Evolutionary conservation across 345 rosid species (phyloP).

Genomic region (Aquilaria malaccensis): DNA sequence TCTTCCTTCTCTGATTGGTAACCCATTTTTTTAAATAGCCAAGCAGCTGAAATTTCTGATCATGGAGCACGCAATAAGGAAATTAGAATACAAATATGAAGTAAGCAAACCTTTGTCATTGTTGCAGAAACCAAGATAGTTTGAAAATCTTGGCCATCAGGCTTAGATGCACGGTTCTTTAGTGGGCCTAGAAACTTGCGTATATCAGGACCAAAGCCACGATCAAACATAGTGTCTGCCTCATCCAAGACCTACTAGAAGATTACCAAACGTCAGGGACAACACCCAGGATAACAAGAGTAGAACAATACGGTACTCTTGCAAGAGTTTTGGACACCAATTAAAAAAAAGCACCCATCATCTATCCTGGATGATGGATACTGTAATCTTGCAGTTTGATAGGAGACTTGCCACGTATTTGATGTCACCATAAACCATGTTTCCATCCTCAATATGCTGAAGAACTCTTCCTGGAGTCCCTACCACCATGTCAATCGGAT

Average conservation of each 20-base stretch:
- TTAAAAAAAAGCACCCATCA: too few relatives aligned
- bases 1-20: too few relatives aligned
- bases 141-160: conserved; percentile 71
- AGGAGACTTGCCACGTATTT: conserved; percentile 48
- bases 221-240: conserved; percentile 99
- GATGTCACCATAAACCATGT: conserved; percentile 95
- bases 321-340: too few relatives aligned
- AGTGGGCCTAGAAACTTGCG: conserved; percentile 80
- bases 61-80: background rate
- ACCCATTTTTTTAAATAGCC: too few relatives aligned
- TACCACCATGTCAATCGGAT: conserved; percentile 84
- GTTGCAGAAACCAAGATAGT: conserved; percentile 87
- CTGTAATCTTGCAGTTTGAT: too few relatives aligned
- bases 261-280: conserved; percentile 15
- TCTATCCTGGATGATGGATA: too few relatives aligned
- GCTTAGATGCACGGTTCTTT: conserved; percentile 63
- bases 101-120: conserved; percentile 61
- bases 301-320: background rate
- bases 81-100: background rate
- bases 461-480: conserved; percentile 98
- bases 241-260: conserved; percentile 82
- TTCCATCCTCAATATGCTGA: conserved; percentile 87
- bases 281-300: conserved; percentile 2
- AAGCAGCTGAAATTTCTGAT: too few relatives aligned
- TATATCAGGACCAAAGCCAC: conserved; percentile 95